Evolutionary conservation across 495 filamentous ascomycete genomes (phyloP), one percentile per base, ranked within the genome.

Genomic region (Penicillium dipodomyicola): DNA sequence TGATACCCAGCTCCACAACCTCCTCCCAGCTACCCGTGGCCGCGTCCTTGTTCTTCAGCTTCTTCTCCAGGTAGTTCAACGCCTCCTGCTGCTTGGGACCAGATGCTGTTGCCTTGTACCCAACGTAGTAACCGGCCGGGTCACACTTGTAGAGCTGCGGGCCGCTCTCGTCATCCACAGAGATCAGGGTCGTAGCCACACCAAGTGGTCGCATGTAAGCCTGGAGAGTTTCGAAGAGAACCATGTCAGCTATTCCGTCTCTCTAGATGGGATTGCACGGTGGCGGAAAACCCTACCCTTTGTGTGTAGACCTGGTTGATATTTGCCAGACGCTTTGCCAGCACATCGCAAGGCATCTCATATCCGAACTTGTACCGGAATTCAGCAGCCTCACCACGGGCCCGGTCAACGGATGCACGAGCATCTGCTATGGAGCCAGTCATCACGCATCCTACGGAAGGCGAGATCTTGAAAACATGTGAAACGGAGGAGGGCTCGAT

Each of bases 261-360:
- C 52, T 19, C 32, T 43, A 29, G n/a, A 19, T 32, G 40, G 10
- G 4, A 33, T 30, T 9, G 14, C 35, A 30, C 11, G 15, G 25
- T 27, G 20, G 39, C 23, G 49, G 23, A 29, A 43, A 52, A 22
- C 67, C 87, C 69, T 81, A 95, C 94, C 73, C 91, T 81, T 77
- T 98, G 94, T 59, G 94, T 98, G 75, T 97, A 98, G 52, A 98
- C 94, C 74, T 98, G 94, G 77, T 91, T 96, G 77, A 98, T 96
- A 72, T 98, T 98, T 63, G 94, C 94, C 76, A 98, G 75, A 72
- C 94, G 82, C 84, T 98, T 98, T 56, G 93, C 89, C 67, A 98
- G 74, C 44, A 89, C 95, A 76, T 98, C 94, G 73, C 90, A 96
- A 53, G 94, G 94, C 95, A 98, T 98, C 80, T 98, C 94, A 74